A percentile compares a stretch with the other conserved stretches of the same genome.
Conservation (phyloP, 2,329 filamentous ascomycete species). For the Plenodomus tracheiphilus region DNA sequence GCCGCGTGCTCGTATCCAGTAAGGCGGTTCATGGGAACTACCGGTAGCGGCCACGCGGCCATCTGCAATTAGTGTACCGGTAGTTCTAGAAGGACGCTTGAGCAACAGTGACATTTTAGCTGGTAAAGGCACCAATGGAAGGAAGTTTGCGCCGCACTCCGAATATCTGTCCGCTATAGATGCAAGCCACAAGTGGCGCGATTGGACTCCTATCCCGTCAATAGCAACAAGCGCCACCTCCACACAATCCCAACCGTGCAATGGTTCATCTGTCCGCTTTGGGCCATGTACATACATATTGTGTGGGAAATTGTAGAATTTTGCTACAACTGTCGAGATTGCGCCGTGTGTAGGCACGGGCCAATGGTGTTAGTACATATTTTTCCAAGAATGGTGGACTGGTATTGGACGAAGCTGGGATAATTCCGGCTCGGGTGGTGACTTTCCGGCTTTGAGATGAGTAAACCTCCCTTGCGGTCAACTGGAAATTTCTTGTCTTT, state of each 20-base stretch:
- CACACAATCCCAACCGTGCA: not conserved
- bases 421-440: too few species aligned
- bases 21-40: not conserved
- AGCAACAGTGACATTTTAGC: not conserved
- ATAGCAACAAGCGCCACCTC: not conserved
- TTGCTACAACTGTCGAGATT: too few species aligned
- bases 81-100: too few species aligned
- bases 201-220: not conserved
- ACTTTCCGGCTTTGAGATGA: too few species aligned
- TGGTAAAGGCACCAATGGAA: too few species aligned
- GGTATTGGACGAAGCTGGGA: too few species aligned
- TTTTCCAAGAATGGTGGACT: too few species aligned
- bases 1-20: not conserved
- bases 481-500: too few species aligned
- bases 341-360: too few species aligned
- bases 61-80: too few species aligned
- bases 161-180: not conserved
- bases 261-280: not conserved
- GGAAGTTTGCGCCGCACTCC: not conserved
- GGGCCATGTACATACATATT: not conserved
- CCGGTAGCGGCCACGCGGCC: not conserved
- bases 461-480: too few species aligned
- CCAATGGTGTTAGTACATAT: too few species aligned
- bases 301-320: not conserved
- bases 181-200: not conserved